A percentile compares a stretch with the other conserved stretches of the same genome.
phyloP scores from a whole-genome alignment of 139 green algal species.

The Chlorella sorokiniana region DNA sequence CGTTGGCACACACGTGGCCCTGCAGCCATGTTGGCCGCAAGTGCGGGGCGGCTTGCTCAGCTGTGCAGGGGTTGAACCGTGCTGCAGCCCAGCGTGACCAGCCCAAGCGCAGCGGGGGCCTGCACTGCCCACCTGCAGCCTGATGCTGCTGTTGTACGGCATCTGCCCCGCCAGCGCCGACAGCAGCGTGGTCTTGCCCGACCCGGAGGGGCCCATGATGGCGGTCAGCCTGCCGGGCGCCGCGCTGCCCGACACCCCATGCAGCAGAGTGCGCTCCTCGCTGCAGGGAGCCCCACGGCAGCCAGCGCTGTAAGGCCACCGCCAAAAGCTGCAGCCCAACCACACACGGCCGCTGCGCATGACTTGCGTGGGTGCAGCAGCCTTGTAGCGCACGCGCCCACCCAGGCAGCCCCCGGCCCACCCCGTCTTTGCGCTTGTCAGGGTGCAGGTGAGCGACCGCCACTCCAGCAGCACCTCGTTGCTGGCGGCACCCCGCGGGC shows the following conservation, averaged over 20 bases:
- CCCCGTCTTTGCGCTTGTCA: slow-evolving; percentile 38
- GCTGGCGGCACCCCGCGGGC: neutral
- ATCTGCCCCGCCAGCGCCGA: slow-evolving; percentile 76
- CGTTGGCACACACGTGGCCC: slow-evolving; percentile 54
- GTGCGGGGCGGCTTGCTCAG: too few species aligned
- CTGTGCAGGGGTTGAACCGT: too few species aligned
- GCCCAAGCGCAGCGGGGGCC: neutral
- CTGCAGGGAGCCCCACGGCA: neutral
- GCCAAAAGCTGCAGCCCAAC: too few species aligned
- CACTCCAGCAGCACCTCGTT: slow-evolving; percentile 44
- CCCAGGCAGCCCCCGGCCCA: neutral
- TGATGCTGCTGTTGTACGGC: slow-evolving; percentile 44
- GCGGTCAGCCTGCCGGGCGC: slow-evolving; percentile 42
- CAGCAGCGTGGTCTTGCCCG: slow-evolving; percentile 85
- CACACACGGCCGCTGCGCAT: too few species aligned
- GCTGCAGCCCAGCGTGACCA: too few species aligned
- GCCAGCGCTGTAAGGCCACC: neutral
- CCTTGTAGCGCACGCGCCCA: too few species aligned
- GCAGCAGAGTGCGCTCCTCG: slow-evolving; percentile 35
- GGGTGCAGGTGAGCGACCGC: slow-evolving; percentile 33
- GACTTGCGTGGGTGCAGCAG: too few species aligned
- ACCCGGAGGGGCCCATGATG: slow-evolving; percentile 56
- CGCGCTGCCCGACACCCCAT: slow-evolving; percentile 26
- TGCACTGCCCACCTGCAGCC: slow-evolving; percentile 33
- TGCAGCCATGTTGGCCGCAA: neutral